Base-by-base conservation (phyloP, 257 asterid genomes). In the Galeopsis tetrahit region DNA sequence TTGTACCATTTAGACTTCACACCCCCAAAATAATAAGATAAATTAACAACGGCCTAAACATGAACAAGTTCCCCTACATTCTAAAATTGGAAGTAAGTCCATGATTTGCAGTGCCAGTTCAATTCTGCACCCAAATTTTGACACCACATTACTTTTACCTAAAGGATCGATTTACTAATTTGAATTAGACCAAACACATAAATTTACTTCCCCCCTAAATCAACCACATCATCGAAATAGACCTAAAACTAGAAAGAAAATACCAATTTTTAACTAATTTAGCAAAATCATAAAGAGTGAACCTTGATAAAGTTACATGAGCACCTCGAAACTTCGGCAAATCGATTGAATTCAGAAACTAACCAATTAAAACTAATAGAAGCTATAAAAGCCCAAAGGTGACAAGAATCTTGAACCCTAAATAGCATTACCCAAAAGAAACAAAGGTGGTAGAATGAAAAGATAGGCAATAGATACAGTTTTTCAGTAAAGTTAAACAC, bases 401-500 rank as follows among this genome's bases (percentile, higher is more conserved):
- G 82, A 74, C 83, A 63, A 74, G 32, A 58, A 59, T 17, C 11
- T 59, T 36, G 68, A 77, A 80, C 69, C 80, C 74, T 38, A 69
- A 70, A 63, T 11, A 64, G 61, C 68, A 63, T 13, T 13, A 36
- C 76, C 77, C 68, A 17, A 31, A 55, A 58, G 14, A 51, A 40
- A 71, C 55, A 75, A 79, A 84, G 81, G 87, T 78, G 83, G 78
- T 56, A 68, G 72, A 74, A 61, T 48, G 44, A 58, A 60, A 13
- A 3, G 6, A 13, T 13, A 61, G 65, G 62, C 66, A 52, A 73
- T 7, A 70, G 66, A 59, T 4, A 52, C 15, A 71, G 69, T 15
- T 69, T 10, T 44, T 3, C 60, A 59, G 66, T 28, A 69, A 76
- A 75, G 52, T 36, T 55, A 44, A 35, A 39, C 73, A 21, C 72